Evolutionary conservation across 768 basidiomycete species (phyloP).

Genomic region (Phylloporus sp.): DNA sequence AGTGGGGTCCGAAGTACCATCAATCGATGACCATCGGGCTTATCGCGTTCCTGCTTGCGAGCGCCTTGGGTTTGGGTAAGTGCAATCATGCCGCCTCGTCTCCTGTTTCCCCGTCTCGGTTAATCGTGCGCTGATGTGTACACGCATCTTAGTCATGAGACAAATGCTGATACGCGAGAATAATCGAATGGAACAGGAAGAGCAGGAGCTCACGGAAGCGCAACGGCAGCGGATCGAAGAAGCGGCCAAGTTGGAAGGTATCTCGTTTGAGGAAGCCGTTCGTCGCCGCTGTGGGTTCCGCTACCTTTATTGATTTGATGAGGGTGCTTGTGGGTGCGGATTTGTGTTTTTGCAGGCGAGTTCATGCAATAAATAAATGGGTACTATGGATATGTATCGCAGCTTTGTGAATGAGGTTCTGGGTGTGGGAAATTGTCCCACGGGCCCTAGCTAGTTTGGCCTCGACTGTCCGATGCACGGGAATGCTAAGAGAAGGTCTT

Average conservation of each 20-base stretch:
- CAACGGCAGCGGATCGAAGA: slow-evolving; percentile 50
- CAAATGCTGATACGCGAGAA: slow-evolving; percentile 46
- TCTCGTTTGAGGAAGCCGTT: slow-evolving; percentile 56
- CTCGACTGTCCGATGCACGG: no score
- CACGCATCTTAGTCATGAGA: slow-evolving; percentile 37
- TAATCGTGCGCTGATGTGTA: background rate
- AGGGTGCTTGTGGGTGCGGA: no score
- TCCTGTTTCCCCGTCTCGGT: background rate
- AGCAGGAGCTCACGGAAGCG: slow-evolving; percentile 39
- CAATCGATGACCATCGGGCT: slow-evolving; percentile 53
- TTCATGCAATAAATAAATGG: background rate
- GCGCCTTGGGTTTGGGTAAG: slow-evolving; percentile 33
- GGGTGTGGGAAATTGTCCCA: no score
- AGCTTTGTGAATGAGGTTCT: no score
- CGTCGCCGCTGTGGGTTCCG: slow-evolving; percentile 48
- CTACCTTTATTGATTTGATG: background rate
- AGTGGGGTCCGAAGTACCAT: slow-evolving; percentile 61
- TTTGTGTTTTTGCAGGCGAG: background rate
- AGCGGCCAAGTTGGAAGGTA: slow-evolving; percentile 54
- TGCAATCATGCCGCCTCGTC: background rate
- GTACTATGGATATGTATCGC: no score
- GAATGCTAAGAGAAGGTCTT: no score
- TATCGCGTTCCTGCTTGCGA: slow-evolving; percentile 30
- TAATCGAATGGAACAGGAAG: slow-evolving; percentile 44
- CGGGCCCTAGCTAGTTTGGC: no score